A percentile compares a stretch with the other conserved stretches of the same genome.
Conservation (phyloP, 768 basidiomycete genomes). For the Tubosaeta sp. region DNA sequence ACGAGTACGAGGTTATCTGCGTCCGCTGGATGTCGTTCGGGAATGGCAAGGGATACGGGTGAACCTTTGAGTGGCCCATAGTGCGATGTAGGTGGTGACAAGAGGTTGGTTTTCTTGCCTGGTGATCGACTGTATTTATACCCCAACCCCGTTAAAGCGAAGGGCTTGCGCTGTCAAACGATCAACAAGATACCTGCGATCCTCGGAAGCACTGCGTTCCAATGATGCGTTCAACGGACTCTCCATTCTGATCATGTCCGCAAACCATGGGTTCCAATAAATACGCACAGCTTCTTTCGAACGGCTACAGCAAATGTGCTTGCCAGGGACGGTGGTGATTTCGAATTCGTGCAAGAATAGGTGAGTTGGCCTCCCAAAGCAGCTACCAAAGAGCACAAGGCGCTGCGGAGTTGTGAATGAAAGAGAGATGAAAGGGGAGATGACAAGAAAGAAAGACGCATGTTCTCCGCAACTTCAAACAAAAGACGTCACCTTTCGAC, state of each 20-base stretch:
- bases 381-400: neutral
- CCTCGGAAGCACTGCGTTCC: neutral
- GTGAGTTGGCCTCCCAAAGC: neutral
- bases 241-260: conserved; percentile 7
- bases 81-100: neutral
- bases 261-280: neutral
- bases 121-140: conserved; percentile 19
- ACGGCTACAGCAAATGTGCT: conserved; percentile 2
- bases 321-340: neutral
- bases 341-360: neutral
- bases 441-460: neutral
- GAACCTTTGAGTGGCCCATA: conserved; percentile 16
- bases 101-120: neutral
- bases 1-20: conserved; percentile 21
- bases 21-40: conserved; percentile 16
- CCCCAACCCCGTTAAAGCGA: conserved; percentile 19
- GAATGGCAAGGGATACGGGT: conserved; percentile 19
- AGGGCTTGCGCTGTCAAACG: neutral
- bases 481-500: conserved; percentile 1
- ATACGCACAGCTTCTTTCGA: neutral
- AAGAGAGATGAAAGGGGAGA: conserved; percentile 3
- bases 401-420: neutral
- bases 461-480: neutral
- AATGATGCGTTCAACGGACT: neutral
- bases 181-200: conserved; percentile 2